Base-by-base conservation (phyloP, 495 filamentous ascomycete genomes). In the Talaromyces trachyspermus region DNA sequence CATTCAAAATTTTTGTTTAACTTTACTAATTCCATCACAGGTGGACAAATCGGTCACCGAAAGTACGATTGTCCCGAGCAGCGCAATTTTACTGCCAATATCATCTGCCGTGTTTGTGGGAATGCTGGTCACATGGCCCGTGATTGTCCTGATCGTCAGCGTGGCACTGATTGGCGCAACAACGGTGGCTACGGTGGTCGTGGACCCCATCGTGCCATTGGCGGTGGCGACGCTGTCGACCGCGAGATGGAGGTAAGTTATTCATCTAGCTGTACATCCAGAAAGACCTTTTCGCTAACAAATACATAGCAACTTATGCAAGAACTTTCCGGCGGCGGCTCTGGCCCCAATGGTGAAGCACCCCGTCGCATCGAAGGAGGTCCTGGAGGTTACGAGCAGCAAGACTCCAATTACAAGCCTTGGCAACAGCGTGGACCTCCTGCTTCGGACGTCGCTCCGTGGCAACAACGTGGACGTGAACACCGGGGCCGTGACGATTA, bases 21-120 rank as follows among this genome's bases (percentile, higher is more conserved):
- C n/a, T n/a, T n/a, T n/a, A 52, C 49, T 48, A 43, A 57, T 43
- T 30, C 7, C 44, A 40, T 54, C 18, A 43, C 29, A 84, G 80
- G 80, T 67, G 94, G 91, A 54, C 87, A 99, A 78, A 97, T 99
- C 50, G 94, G 94, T 48, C 94, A 99, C 66, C 82, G 94, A 63
- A 99, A 97, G 66, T 97, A 95, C 56, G 94, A 99, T 64, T 99
- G 94, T 54, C 94, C 94, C 5, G 85, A 99, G 71, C 88, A 95
- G 64, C 85, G 87, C 61, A 99, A 99, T 65, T 97, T 85, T 68
- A 97, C 94, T 19, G 89, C 94, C 56, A 95, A 89, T 62, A 96
- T 97, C 67, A 99, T 99, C 65, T 99, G 94, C 73, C 91, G 92
- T 54, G 86, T 95, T 58, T 99, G 94, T 69, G 94, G 94, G 45